Evolutionary conservation across 371 early-diverging fungal species (phyloP).

Genomic region (Syncephalis plumigaleata): DNA sequence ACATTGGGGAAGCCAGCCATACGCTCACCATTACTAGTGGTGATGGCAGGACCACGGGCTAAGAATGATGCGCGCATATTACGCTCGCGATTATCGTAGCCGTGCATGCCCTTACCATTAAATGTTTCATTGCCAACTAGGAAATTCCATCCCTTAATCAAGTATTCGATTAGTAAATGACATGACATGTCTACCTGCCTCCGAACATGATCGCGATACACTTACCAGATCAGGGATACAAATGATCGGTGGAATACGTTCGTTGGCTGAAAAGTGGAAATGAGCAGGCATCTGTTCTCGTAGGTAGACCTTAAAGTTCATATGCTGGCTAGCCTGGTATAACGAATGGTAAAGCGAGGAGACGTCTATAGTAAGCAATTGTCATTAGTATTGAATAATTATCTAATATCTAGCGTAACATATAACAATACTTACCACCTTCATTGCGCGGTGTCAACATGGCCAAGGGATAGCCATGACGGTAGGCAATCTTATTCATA

Average conservation of each 20-base stretch:
- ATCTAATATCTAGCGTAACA: background rate
- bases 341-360: slow-evolving; percentile 15
- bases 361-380: background rate
- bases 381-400: background rate
- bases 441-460: slow-evolving; percentile 24
- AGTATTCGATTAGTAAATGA: too few relatives aligned
- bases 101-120: slow-evolving; percentile 52
- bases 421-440: slow-evolving; percentile 7
- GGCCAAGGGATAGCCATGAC: slow-evolving; percentile 18
- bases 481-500: slow-evolving; percentile 12
- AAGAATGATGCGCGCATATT: slow-evolving; percentile 83
- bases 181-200: too few relatives aligned
- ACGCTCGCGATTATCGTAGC: slow-evolving; percentile 57
- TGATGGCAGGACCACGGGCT: slow-evolving; percentile 45
- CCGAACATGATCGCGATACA: too few relatives aligned
- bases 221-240: slow-evolving; percentile 49
- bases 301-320: slow-evolving; percentile 40
- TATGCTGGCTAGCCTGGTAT: slow-evolving; percentile 14
- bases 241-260: slow-evolving; percentile 56
- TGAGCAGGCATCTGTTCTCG: slow-evolving; percentile 43
- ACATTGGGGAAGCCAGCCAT: slow-evolving; percentile 1
- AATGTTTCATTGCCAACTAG: slow-evolving; percentile 18
- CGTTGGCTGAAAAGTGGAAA: slow-evolving; percentile 33
- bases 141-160: slow-evolving; percentile 21
- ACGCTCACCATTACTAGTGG: background rate